These are phyloP conservation scores for Alnus rubra DNA, from an alignment of 306 rosid species.

Conservation along the genomic window DNA sequence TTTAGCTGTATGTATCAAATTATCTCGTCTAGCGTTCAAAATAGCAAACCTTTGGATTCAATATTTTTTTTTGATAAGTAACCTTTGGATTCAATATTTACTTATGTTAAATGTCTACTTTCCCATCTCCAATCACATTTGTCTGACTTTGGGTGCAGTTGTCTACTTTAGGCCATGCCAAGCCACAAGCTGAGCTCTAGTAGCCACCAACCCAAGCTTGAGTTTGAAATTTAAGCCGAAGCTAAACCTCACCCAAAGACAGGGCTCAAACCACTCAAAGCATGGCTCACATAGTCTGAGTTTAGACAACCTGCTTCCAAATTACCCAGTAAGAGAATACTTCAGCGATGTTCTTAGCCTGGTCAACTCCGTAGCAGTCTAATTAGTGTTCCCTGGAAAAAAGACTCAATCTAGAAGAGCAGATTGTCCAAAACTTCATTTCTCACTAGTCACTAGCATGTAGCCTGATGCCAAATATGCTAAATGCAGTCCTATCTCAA, in stretches of 20 bases:
- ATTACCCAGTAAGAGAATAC: neutral
- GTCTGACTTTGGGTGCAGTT: neutral
- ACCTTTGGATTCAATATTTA: too few species aligned
- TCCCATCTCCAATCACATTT: neutral
- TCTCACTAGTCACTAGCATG: slow-evolving; percentile 3
- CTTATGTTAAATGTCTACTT: too few species aligned
- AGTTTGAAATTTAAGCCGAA: neutral
- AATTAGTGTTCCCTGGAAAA: neutral
- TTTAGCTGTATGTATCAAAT: too few species aligned
- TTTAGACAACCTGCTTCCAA: neutral
- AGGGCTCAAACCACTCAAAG: neutral
- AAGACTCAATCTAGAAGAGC: neutral
- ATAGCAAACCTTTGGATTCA: too few species aligned
- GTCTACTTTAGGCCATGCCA: neutral
- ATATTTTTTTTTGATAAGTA: too few species aligned
- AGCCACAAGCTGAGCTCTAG: neutral
- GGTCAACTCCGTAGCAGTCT: neutral
- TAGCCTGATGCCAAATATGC: neutral
- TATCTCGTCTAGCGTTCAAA: too few species aligned
- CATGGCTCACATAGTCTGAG: neutral
- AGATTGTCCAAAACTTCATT: neutral
- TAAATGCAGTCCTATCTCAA: neutral
- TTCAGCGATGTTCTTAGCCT: neutral
- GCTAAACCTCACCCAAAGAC: neutral
- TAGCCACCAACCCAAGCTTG: neutral